Evolutionary conservation across 495 filamentous ascomycete genomes (phyloP).

Genomic region (Penicillium coprophilum): DNA sequence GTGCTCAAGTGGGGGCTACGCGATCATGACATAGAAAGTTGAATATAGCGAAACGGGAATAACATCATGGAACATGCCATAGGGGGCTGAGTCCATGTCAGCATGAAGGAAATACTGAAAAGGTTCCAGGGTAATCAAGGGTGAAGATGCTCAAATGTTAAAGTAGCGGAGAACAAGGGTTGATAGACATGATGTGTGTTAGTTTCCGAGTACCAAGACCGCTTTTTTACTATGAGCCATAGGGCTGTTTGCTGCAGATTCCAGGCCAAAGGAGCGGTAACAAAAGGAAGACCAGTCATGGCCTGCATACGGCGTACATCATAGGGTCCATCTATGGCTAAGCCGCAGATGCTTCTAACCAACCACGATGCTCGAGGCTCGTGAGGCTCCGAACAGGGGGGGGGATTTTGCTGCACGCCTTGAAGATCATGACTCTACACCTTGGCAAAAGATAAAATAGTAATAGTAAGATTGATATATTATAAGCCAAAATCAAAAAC

Average conservation of each 20-base stretch:
- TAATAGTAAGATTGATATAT: not conserved
- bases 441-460: conserved; percentile 5
- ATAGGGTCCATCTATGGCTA: not conserved
- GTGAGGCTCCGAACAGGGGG: conserved; percentile 16
- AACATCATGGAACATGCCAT: not conserved
- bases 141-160: not conserved
- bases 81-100: conserved; percentile 3
- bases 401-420: conserved; percentile 11
- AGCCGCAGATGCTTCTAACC: conserved; percentile 8
- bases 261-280: conserved; percentile 11
- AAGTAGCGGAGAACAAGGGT: not conserved
- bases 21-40: not conserved
- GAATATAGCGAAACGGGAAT: not conserved
- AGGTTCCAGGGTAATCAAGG: not conserved
- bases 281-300: conserved; percentile 1
- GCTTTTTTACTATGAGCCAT: conserved; percentile 9
- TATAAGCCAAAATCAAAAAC: not conserved
- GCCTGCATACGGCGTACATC: conserved; percentile 1
- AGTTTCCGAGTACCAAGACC: conserved; percentile 2
- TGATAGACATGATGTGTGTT: not conserved
- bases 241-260: conserved; percentile 13
- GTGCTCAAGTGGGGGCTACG: not conserved
- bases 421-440: conserved; percentile 16
- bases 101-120: too few species aligned
- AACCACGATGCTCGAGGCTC: not conserved